Percentiles rank a stretch among this genome's conserved stretches.
phyloP scores from a whole-genome alignment of 345 rosid genomes.

The Linum tenue region DNA sequence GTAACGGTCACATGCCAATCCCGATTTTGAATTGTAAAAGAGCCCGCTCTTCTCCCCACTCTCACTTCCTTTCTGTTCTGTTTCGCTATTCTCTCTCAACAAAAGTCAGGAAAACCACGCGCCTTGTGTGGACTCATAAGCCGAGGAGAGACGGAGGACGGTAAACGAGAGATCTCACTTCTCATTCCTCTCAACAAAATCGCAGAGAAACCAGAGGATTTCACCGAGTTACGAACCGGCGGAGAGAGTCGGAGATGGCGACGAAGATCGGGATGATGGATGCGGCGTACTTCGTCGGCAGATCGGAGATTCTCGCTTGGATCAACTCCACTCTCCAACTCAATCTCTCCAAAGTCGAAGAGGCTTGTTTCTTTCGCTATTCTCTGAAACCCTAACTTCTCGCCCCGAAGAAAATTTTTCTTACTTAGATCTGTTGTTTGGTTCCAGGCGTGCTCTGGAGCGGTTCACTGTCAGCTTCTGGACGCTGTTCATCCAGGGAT shows the following conservation, averaged over 20 bases:
- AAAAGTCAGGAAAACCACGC: background rate
- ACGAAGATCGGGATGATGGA: constrained; percentile 95
- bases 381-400: background rate
- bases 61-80: constrained; percentile 14
- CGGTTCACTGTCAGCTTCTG: constrained; percentile 93
- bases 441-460: constrained; percentile 74
- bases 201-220: too few species aligned
- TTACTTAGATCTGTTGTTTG: background rate
- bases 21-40: constrained; percentile 15
- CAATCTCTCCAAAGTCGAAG: constrained; percentile 93
- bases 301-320: constrained; percentile 97
- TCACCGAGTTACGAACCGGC: background rate
- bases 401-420: background rate
- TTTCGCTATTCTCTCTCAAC: background rate
- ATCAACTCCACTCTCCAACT: constrained; percentile 85
- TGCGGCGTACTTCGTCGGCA: constrained; percentile 77
- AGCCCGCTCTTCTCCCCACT: constrained; percentile 39
- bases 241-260: constrained; percentile 36
- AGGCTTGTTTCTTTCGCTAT: constrained; percentile 29
- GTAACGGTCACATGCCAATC: constrained; percentile 8
- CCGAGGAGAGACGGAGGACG: background rate
- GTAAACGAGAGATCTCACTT: background rate
- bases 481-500: constrained; percentile 78
- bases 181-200: constrained; percentile 7
- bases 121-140: background rate